Evolutionary conservation across 805 yeast species (phyloP), one percentile per base, ranked within the genome.

Genomic region (Cyberlindnera maritima): DNA sequence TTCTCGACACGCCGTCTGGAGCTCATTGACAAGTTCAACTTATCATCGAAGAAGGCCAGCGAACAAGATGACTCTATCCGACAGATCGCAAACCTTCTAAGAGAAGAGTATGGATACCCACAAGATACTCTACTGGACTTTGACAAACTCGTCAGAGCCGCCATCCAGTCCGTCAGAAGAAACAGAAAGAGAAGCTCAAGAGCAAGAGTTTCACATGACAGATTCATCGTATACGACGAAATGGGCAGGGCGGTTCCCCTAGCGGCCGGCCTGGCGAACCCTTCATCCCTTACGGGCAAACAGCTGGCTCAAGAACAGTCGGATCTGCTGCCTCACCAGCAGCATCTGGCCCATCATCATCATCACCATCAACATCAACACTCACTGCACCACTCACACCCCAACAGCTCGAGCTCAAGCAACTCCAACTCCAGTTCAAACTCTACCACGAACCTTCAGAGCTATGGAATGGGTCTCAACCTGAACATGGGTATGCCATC

Each of bases 1-100:
- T 92, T 94, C 63, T 85, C 94, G n/a, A 88, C 95, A 1, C 74
- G 98, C 47, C 71, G 99, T 49, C 71, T 94, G 20, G 96, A 90
- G 66, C 73, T 94, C 45, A 94, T 94, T 36, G 97, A 91, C 61
- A 78, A 85, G 19, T 74, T 84, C 51, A 70, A 73, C 36, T 61
- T 79, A 36, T 71, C 77, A 38, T 76, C 65, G 72, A 79, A 80
- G 53, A 91, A 90, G 70, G 98, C 98, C 9, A 80, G 89, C 47
- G 98, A 94, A 62, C 99, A 92, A 64, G 97, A 92, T 55, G 80
- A 77, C 25, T 85, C 85, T 55, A 90, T 94, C 39, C 73, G 75
- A 41, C 76, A 79, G 42, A 94, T 95, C 32, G 96, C 98, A 0
- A 77, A 79, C 41, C 75, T 85, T 3, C 70, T 92, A 39, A 71